phyloP scores from a whole-genome alignment of 2,329 filamentous ascomycete species.

The Pseudogymnoascus sp. region DNA sequence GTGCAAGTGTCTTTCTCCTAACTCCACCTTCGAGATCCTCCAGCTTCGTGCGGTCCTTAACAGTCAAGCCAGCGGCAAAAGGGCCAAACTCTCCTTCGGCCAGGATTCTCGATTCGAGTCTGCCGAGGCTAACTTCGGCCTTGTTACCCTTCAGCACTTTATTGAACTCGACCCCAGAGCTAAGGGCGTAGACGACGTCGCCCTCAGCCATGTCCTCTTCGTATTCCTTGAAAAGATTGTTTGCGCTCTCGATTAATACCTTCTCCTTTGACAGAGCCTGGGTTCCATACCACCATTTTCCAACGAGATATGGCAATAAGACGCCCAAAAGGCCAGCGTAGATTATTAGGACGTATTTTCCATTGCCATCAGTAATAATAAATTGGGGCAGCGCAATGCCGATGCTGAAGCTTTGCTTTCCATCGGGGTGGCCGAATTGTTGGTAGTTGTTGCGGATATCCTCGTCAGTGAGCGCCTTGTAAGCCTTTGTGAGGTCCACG shows the following conservation, averaged over 20 bases:
- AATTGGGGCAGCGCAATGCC: constrained; percentile 91
- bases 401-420: constrained; percentile 97
- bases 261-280: constrained; percentile 90
- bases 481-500: constrained; percentile 94
- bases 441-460: constrained; percentile 95
- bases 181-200: constrained; percentile 71
- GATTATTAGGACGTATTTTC: constrained; percentile 86
- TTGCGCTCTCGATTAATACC: constrained; percentile 85
- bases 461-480: constrained; percentile 95
- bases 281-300: constrained; percentile 98
- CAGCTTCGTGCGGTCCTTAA: constrained; percentile 68
- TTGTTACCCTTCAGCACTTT: constrained; percentile 67
- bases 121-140: constrained; percentile 70
- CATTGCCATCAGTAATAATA: constrained; percentile 86
- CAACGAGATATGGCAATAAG: constrained; percentile 83
- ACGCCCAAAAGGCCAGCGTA: constrained; percentile 86
- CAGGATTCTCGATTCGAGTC: constrained; percentile 75
- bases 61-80: constrained; percentile 50
- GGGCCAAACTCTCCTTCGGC: constrained; percentile 45
- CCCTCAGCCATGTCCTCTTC: constrained; percentile 74
- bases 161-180: constrained; percentile 78
- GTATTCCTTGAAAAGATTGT: constrained; percentile 90
- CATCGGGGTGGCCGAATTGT: constrained; percentile 91
- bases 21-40: constrained; percentile 71
- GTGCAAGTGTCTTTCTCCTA: constrained; percentile 75